Base-by-base conservation (phyloP, 352 stramenopile species). In the Phytophthora idaei region DNA sequence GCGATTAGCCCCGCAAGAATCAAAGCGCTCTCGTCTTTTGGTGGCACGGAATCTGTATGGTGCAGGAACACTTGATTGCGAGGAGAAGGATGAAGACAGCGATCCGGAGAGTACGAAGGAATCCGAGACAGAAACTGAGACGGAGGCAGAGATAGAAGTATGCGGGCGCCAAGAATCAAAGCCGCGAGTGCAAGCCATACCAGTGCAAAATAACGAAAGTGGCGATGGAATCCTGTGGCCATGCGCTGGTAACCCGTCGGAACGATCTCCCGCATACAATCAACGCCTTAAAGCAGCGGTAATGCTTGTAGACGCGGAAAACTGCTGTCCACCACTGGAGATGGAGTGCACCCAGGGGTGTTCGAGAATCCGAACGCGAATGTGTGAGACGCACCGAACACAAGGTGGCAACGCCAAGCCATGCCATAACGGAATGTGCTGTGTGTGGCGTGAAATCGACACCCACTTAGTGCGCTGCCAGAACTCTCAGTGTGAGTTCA, bases 401-500 rank as follows among this genome's bases (percentile, higher is more conserved):
- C 50, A 56, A 39, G 41, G 58, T 15, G 48, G 59, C 0, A 62
- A 49, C 17, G 49, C 58, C 15, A 68, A 42, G 51, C 78, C 80
- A 21, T 91, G 80, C 47, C 77, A 80, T 15, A 77, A 89, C 67
- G 75, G 73, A 49, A 76, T 81, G 36, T 91, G 83, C 28, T 72
- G 75, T 12, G 60, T 90, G 5, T 91, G 83, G 83, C 78, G 77
- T 46, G 71, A 85, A 57, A 74, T 91, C 1, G 83, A 90, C 48
- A 78, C 72, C 1, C 80, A 91, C 61, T 75, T 74, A 9, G 83
- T 89, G 36, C 78, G 76, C 25, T 91, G 83, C 36, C 68, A 77
- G 51, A 81, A 89, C 56, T 72, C 66, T 4, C 72, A 86, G 28
- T 91, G 83, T 57, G 83, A 91, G 67, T 87, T 91, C 59, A 85